Conservation (phyloP, 495 filamentous ascomycete genomes). For the Lophiotrema nucula region DNA sequence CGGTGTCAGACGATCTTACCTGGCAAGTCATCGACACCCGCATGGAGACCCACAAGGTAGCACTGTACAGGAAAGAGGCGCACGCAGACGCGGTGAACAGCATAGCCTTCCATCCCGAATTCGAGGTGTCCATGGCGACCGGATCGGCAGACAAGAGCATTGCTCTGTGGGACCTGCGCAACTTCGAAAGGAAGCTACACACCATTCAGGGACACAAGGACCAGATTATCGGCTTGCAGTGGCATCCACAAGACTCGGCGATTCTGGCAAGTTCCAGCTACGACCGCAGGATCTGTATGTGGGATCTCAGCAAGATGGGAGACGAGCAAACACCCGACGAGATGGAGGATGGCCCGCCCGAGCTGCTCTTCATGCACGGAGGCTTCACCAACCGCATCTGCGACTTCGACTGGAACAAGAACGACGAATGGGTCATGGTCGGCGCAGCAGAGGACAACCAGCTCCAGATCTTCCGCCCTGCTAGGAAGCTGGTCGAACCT, state of each 20-base stretch:
- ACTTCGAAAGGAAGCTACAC: conserved; percentile 81
- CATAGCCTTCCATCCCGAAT: conserved; percentile 85
- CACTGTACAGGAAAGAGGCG: conserved; percentile 57
- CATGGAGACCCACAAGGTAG: conserved; percentile 58
- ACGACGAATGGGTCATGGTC: conserved; percentile 91
- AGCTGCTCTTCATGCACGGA: conserved; percentile 97
- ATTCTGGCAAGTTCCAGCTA: conserved; percentile 89
- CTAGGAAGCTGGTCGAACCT: conserved; percentile 51
- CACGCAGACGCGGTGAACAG: conserved; percentile 94
- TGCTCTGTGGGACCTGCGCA: conserved; percentile 91
- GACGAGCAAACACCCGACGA: conserved; percentile 95
- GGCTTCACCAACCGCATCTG: conserved; percentile 95
- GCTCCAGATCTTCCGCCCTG: conserved; percentile 95
- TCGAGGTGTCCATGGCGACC: conserved; percentile 83
- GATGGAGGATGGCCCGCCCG: conserved; percentile 92
- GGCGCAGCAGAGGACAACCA: conserved; percentile 96
- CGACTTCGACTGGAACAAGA: conserved; percentile 97
- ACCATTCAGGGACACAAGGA: conserved; percentile 81
- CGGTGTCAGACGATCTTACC: conserved; percentile 91
- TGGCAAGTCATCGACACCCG: conserved; percentile 89
- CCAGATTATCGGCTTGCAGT: conserved; percentile 83
- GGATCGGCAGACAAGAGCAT: conserved; percentile 94
- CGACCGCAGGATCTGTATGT: conserved; percentile 91
- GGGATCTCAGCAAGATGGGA: conserved; percentile 87
- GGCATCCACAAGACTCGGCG: conserved; percentile 86